These are phyloP conservation scores for Colletotrichum scovillei DNA, from an alignment of 2,329 filamentous ascomycete species.

Conservation along the genomic window DNA sequence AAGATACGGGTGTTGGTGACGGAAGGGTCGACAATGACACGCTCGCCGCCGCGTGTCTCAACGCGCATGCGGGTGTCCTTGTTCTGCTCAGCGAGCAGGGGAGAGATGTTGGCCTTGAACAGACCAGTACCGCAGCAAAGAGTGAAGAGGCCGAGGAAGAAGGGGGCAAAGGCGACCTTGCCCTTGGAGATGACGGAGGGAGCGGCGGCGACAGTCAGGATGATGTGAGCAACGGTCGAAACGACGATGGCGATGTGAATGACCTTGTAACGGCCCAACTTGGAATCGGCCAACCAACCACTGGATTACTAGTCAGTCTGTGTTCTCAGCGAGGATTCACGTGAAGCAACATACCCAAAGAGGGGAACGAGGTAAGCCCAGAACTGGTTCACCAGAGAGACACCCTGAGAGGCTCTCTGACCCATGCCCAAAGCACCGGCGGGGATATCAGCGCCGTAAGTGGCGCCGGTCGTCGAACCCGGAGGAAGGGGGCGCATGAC, in stretches of 20 bases:
- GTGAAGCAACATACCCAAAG: conserved; percentile 56
- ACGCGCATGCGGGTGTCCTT: conserved; percentile 68
- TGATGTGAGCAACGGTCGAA: conserved; percentile 73
- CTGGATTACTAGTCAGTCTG: conserved; percentile 40
- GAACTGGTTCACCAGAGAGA: conserved; percentile 68
- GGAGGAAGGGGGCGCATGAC: conserved; percentile 66
- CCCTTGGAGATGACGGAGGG: conserved; percentile 70
- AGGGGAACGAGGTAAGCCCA: conserved; percentile 72
- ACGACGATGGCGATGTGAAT: conserved; percentile 75
- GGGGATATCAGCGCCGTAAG: conserved; percentile 44
- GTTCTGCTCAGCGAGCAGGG: conserved; percentile 78
- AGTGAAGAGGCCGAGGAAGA: conserved; percentile 72
- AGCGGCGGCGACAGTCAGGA: conserved; percentile 74
- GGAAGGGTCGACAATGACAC: conserved; percentile 77
- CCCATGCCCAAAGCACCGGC: conserved; percentile 69
- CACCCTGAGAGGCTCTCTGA: conserved; percentile 62
- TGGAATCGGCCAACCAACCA: conserved; percentile 73
- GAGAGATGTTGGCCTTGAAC: conserved; percentile 85
- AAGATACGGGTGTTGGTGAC: conserved; percentile 77
- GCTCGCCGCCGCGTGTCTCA: conserved; percentile 68
- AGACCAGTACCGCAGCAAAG: conserved; percentile 77
- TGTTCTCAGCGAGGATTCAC: not conserved
- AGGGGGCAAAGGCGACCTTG: conserved; percentile 70
- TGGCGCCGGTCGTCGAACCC: conserved; percentile 65
- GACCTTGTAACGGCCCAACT: conserved; percentile 78